Conservation (phyloP, 2,329 filamentous ascomycete species). For the Talaromyces sp. region DNA sequence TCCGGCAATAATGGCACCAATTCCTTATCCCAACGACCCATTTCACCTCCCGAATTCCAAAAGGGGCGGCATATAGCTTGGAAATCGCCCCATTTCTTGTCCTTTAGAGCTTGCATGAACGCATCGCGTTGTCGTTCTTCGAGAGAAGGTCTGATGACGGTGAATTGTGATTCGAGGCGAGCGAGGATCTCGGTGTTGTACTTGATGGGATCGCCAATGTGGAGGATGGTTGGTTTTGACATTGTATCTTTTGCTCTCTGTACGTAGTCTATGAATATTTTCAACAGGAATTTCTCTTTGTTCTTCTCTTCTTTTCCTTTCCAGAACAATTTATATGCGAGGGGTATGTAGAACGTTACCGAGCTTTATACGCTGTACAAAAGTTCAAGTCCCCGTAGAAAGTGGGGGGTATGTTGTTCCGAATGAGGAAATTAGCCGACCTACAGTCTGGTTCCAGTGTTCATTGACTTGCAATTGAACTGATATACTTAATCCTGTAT, state of each 20-base stretch:
- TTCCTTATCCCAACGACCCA: conserved; percentile 62
- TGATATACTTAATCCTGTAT: too few species aligned
- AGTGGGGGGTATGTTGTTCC: neutral
- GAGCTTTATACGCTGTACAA: neutral
- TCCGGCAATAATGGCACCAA: conserved; percentile 55
- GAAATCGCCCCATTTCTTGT: conserved; percentile 35
- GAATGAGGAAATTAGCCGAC: neutral
- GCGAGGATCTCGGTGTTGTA: conserved; percentile 44
- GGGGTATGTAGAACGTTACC: neutral
- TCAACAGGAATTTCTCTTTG: too few species aligned
- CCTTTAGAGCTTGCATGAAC: conserved; percentile 40
- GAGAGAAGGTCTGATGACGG: conserved; percentile 36
- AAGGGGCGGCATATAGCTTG: conserved; percentile 54
- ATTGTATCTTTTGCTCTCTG: neutral
- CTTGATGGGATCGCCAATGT: conserved; percentile 45
- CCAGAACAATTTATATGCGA: neutral
- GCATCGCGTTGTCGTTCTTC: conserved; percentile 30
- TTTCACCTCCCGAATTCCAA: conserved; percentile 62
- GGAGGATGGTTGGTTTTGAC: conserved; percentile 36
- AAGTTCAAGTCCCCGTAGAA: neutral
- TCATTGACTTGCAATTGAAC: neutral
- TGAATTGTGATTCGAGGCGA: conserved; percentile 33
- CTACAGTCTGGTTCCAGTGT: neutral
- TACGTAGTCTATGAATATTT: too few species aligned
- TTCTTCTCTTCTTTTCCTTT: too few species aligned